Base-by-base conservation (phyloP, 1,284 basidiomycete species). In the Amylostereum areolatum region DNA sequence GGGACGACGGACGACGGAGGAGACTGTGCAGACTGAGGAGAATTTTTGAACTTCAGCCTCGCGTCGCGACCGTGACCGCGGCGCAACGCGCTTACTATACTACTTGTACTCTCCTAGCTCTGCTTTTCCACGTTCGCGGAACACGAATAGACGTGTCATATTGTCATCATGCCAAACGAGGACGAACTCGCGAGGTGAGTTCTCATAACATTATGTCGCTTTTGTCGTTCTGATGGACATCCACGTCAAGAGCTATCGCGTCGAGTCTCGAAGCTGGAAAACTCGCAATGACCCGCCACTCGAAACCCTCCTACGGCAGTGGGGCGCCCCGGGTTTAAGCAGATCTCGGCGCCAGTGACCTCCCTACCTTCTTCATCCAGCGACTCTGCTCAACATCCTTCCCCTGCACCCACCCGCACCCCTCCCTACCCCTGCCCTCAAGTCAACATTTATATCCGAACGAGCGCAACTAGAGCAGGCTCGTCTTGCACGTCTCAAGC, bases 381-480 rank as follows among this genome's bases (percentile, higher is more conserved):
- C 46, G 24, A 40, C 50, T 34, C 32, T n/a, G 46, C n/a, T 5
- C 33, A 30, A 28, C 51, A 24, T 39, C 48, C 45, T 36, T 46
- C 32, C 40, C 51, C 25, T 27, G 5, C 28, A 18, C 46, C n/a
- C n/a, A n/a, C n/a, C 27, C 31, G 30, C 10, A 11, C 29, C 36
- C 37, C 30, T 43, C 18, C 12, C 12, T n/a, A 33, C 31, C 31
- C n/a, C 47, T 32, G 5, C 7, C 34, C 25, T 3, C 12, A 45
- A 18, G 12, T 28, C 10, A 49, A 53, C n/a, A 4, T 85, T 83
- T 55, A 60, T 85, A 3, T 71, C 75, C 2, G 81, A 87, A 53
- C 71, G 86, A 28, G 81, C 81, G 3, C 73, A 81, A 56, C 59
- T 89, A 51, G 87, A 89, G 61, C 73, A 72, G 50, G 83, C 82